Base-by-base conservation (phyloP, 1,139 yeast species). In the Nakaseomyces kungkrabaensis region DNA sequence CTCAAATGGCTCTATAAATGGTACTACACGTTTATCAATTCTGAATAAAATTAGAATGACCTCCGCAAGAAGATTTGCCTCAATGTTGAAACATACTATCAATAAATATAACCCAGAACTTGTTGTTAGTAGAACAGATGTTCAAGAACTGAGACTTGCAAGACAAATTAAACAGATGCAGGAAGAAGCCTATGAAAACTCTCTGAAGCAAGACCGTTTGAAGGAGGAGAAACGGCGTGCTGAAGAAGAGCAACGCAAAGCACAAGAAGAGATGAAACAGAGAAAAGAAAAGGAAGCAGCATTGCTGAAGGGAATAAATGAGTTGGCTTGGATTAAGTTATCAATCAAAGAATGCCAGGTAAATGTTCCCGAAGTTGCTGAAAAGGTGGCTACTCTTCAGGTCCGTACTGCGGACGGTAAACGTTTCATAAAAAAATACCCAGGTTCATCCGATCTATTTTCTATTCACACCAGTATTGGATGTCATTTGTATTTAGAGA, bases 381-480 rank as follows among this genome's bases (percentile, higher is more conserved):
- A 53, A 4, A 57, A 60, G 24, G 51, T 48, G 9, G 64, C 72
- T 3, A 63, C 63, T 0, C 57, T 71, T 26, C 71, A 71, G 53
- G 67, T 82, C 44, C 70, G 86, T 52, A 68, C 78, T 34, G 71
- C 79, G 3, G 65, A 76, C 40, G 96, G 97, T 1, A 73, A 74
- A 46, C 72, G 95, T 46, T 63, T 82, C 3, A 72, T 85, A 7
- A 77, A 79, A 51, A 74, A 74, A 48, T 78, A 88, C 51, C 61
- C 68, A 29, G 73, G 76, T 25, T 60, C 67, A 5, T 72, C 77
- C 13, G 68, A 79, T 0, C 62, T 83, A n/a, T 72, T 72, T 44
- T 85, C 85, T 37, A 65, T 90, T 4, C 88, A 87, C 63, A 72
- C 81, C 44, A 79, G 74, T 58, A 78, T 86, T 43, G 88, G 84